phyloP scores from a whole-genome alignment of 352 stramenopile genomes.

The Globisporangium spinosum region DNA sequence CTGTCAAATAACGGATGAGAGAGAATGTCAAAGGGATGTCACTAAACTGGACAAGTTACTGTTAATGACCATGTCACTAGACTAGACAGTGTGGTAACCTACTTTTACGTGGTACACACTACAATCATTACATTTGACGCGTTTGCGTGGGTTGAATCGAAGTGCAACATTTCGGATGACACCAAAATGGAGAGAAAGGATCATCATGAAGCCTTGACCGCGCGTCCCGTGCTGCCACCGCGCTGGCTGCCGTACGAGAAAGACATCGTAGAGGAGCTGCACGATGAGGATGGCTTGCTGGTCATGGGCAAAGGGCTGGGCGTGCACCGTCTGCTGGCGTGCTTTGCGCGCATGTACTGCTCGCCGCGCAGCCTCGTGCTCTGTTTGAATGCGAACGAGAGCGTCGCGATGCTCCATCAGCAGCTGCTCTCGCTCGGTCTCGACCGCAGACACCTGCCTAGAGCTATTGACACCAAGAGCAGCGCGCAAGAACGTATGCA shows the following conservation, averaged over 20 bases:
- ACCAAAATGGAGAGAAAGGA: not conserved
- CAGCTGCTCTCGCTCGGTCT: slow-evolving; percentile 89
- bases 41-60: not conserved
- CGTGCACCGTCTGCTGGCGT: slow-evolving; percentile 77
- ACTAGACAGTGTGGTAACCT: not conserved
- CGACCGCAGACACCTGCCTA: slow-evolving; percentile 79
- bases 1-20: not conserved
- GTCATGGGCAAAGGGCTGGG: slow-evolving; percentile 92
- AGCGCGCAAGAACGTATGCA: slow-evolving; percentile 64
- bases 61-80: not conserved
- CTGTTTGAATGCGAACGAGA: slow-evolving; percentile 91
- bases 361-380: slow-evolving; percentile 82
- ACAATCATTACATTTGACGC: not conserved
- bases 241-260: slow-evolving; percentile 78
- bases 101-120: not conserved
- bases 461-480: slow-evolving; percentile 63
- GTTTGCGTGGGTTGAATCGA: not conserved
- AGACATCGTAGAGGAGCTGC: slow-evolving; percentile 64
- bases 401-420: slow-evolving; percentile 68
- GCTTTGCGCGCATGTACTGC: slow-evolving; percentile 92
- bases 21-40: not conserved
- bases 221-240: slow-evolving; percentile 21
- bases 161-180: not conserved
- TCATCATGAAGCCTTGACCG: not conserved
- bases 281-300: slow-evolving; percentile 87